Conservation (phyloP, 129 eudicot species). For the Helichrysum umbraculigerum region DNA sequence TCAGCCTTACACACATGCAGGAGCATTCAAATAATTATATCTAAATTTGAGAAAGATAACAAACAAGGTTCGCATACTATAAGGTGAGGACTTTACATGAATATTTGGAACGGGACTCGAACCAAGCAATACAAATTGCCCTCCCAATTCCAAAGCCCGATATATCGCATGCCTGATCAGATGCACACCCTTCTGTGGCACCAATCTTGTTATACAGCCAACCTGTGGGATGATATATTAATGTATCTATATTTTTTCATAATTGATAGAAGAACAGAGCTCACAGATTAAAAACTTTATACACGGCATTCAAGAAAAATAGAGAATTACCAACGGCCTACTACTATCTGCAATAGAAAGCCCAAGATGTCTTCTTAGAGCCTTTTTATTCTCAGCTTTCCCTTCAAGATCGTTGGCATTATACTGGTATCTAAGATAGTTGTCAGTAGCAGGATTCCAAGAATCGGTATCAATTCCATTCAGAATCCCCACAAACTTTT, state of each 20-base stretch:
- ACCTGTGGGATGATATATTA: conserved; percentile 49
- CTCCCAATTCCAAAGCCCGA: conserved; percentile 82
- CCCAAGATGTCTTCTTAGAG: conserved; percentile 66
- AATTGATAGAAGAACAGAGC: not conserved
- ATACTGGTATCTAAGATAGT: conserved; percentile 72
- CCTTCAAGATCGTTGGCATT: conserved; percentile 70
- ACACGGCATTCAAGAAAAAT: conserved; percentile 11
- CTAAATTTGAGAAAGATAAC: not conserved
- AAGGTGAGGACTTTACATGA: conserved; percentile 47
- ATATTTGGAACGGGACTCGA: conserved; percentile 96
- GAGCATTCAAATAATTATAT: conserved; percentile 8
- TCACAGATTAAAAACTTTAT: not conserved
- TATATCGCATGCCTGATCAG: conserved; percentile 86
- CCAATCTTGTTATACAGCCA: conserved; percentile 96
- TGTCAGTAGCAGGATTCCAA: conserved; percentile 97
- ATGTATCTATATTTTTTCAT: not conserved
- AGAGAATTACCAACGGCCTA: conserved; percentile 64
- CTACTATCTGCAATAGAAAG: conserved; percentile 60
- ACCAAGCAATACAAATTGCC: conserved; percentile 97
- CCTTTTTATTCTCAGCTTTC: conserved; percentile 73
- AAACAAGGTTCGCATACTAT: conserved; percentile 19
- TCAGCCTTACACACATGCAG: not conserved
- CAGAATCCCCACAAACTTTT: conserved; percentile 89
- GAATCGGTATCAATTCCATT: conserved; percentile 95
- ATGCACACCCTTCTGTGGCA: conserved; percentile 98